phyloP scores from a whole-genome alignment of 768 basidiomycete species.

The Multifurca ochricompacta region DNA sequence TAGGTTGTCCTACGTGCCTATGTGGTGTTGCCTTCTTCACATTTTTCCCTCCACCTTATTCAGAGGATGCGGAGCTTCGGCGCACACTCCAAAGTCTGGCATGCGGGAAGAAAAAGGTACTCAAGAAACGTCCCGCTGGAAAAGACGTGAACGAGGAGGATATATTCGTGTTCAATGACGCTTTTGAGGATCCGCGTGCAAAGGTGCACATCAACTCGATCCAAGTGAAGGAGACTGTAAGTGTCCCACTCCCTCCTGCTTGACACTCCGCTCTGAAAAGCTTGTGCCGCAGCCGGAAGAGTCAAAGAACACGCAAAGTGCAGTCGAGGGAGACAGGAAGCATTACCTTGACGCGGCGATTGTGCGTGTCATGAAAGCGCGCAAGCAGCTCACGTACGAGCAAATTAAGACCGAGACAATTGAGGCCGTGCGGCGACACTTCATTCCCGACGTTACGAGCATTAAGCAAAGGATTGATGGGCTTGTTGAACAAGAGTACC shows the following conservation, averaged over 20 bases:
- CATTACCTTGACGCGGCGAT: conserved; percentile 89
- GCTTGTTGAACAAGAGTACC: conserved; percentile 80
- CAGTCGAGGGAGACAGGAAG: conserved; percentile 83
- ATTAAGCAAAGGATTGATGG: conserved; percentile 82
- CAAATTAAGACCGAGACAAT: conserved; percentile 77
- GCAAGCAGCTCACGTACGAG: conserved; percentile 75
- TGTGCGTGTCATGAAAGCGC: conserved; percentile 92
- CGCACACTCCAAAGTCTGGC: conserved; percentile 89
- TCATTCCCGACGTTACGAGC: conserved; percentile 71
- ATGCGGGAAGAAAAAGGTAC: conserved; percentile 81
- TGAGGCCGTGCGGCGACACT: conserved; percentile 81
- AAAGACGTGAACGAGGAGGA: conserved; percentile 73
- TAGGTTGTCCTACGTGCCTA: conserved; percentile 30
- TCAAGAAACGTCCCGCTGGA: conserved; percentile 72
- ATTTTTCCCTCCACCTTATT: conserved; percentile 23
- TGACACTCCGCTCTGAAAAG: not conserved
- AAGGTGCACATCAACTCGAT: conserved; percentile 94
- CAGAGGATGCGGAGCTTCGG: conserved; percentile 68
- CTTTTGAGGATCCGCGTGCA: conserved; percentile 69
- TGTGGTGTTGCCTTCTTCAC: not conserved
- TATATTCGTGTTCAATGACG: conserved; percentile 71
- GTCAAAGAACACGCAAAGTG: conserved; percentile 66
- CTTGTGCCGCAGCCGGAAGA: conserved; percentile 64
- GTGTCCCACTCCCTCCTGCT: conserved; percentile 24
- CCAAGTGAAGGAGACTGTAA: conserved; percentile 84